These are phyloP conservation scores for Murraya koenigii DNA, from an alignment of 345 rosid genomes.

Conservation along the genomic window DNA sequence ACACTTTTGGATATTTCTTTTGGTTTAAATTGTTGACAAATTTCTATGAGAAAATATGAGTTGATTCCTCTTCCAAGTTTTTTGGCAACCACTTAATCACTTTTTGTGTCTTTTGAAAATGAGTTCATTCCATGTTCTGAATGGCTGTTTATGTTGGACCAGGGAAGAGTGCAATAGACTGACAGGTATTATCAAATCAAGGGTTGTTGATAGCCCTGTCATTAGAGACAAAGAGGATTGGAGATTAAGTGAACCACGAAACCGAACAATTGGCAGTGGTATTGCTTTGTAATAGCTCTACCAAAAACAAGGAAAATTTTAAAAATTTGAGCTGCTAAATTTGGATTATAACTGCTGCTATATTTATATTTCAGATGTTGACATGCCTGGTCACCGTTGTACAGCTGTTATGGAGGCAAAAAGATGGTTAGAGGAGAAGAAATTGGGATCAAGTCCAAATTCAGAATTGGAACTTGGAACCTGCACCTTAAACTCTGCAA, in stretches of 20 bases:
- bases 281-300: slow-evolving; percentile 27
- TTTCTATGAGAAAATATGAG: neutral
- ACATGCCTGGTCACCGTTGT: slow-evolving; percentile 40
- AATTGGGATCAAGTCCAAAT: slow-evolving; percentile 53
- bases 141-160: slow-evolving; percentile 31
- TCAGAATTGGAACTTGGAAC: slow-evolving; percentile 42
- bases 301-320: slow-evolving; percentile 5
- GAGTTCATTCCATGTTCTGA: slow-evolving; percentile 17
- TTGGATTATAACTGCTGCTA: slow-evolving; percentile 10
- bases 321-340: neutral
- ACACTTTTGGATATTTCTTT: neutral
- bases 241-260: slow-evolving; percentile 20
- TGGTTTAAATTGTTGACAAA: neutral
- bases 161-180: slow-evolving; percentile 85
- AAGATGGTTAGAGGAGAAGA: slow-evolving; percentile 80
- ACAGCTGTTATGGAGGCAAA: slow-evolving; percentile 71
- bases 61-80: neutral
- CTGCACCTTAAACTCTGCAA: slow-evolving; percentile 31
- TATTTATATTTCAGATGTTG: slow-evolving; percentile 41
- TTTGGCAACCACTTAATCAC: neutral
- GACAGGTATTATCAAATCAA: slow-evolving; percentile 61
- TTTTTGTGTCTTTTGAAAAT: slow-evolving; percentile 4
- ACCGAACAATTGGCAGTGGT: slow-evolving; percentile 34
- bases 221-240: slow-evolving; percentile 25
- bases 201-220: slow-evolving; percentile 49